Percentiles rank a stretch among this genome's conserved stretches.
phyloP scores from a whole-genome alignment of 495 filamentous ascomycete genomes.

The Bacidia rubella region DNA sequence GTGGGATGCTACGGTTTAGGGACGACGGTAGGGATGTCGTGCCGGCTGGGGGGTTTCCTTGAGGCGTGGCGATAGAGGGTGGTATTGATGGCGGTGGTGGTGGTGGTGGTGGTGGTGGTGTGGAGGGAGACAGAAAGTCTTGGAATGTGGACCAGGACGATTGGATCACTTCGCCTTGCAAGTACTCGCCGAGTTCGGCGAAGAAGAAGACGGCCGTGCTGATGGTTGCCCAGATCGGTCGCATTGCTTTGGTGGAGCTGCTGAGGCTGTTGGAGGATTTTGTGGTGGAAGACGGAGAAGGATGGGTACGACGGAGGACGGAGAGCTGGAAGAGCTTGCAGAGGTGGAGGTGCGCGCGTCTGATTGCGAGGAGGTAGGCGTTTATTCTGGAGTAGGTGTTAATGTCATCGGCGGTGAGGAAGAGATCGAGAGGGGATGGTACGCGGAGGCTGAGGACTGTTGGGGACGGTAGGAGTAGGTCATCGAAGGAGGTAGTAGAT shows the following conservation, averaged over 20 bases:
- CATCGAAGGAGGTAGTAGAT: conserved; percentile 43
- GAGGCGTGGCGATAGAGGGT: background rate
- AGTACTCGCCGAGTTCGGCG: conserved; percentile 68
- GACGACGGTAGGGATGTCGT: no score
- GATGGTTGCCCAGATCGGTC: conserved; percentile 74
- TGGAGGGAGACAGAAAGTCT: conserved; percentile 38
- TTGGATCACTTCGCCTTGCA: conserved; percentile 79
- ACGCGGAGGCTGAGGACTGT: conserved; percentile 59
- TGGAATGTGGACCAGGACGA: conserved; percentile 55
- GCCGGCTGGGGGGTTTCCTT: no score
- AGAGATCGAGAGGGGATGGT: conserved; percentile 71
- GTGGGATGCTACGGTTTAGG: background rate
- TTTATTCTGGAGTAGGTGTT: conserved; percentile 69
- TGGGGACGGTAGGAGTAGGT: conserved; percentile 68
- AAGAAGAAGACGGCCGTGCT: conserved; percentile 77
- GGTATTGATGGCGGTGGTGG: background rate
- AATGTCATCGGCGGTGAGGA: conserved; percentile 62
- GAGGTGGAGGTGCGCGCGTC: conserved; percentile 67
- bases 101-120: background rate
- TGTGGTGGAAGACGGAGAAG: conserved; percentile 43
- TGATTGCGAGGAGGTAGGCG: conserved; percentile 72
- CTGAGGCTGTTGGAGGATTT: conserved; percentile 43
- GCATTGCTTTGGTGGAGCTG: conserved; percentile 36
- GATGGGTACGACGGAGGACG: conserved; percentile 59
- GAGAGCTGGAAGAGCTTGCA: conserved; percentile 76